Conservation (phyloP, 371 early-diverging fungal species). For the Blastocladiella emersonii region DNA sequence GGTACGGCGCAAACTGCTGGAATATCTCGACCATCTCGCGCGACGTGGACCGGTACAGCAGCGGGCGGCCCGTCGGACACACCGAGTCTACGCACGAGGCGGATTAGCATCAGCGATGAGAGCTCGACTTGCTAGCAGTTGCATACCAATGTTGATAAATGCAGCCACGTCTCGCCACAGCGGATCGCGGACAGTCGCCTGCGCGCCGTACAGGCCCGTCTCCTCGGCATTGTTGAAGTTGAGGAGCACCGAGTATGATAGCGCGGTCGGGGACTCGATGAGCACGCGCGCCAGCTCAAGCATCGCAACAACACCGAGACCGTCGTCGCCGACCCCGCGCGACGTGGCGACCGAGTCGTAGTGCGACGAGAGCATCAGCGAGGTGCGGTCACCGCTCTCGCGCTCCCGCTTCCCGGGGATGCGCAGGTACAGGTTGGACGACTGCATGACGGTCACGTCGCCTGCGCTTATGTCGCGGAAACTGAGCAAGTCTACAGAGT, state of each 20-base stretch:
- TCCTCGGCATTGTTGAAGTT: slow-evolving; percentile 82
- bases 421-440: not conserved
- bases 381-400: not conserved
- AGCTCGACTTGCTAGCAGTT: slow-evolving; percentile 34
- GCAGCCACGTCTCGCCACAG: slow-evolving; percentile 55
- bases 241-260: slow-evolving; percentile 37
- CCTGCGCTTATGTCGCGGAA: no score
- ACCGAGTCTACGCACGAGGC: not conserved
- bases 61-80: not conserved
- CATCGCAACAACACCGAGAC: not conserved
- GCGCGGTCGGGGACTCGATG: no score
- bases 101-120: no score
- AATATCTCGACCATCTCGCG: not conserved
- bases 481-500: not conserved
- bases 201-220: slow-evolving; percentile 55
- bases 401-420: not conserved
- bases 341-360: not conserved
- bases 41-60: not conserved
- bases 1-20: not conserved
- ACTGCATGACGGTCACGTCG: not conserved
- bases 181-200: slow-evolving; percentile 55
- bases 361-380: not conserved
- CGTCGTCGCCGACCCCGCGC: not conserved
- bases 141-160: slow-evolving; percentile 69
- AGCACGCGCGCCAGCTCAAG: no score